phyloP scores from a whole-genome alignment of 495 filamentous ascomycete species.

The Penicillium paradoxum region DNA sequence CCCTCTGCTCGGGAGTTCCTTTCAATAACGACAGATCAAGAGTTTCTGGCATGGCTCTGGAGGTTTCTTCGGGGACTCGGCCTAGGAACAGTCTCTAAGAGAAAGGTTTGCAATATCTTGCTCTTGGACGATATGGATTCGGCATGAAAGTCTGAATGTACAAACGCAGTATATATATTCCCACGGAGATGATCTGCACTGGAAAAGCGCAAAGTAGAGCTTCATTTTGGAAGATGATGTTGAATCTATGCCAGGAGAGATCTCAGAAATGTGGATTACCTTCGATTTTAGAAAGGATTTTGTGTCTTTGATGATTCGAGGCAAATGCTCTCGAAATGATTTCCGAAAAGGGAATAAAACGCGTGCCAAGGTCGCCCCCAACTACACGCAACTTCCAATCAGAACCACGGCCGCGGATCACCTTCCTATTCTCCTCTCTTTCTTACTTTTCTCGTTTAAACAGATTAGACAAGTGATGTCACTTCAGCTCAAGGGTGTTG shows the following conservation, averaged over 20 bases:
- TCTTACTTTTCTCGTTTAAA: not conserved
- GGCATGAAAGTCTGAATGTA: too few relatives aligned
- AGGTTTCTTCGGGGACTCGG: not conserved
- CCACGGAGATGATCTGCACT: not conserved
- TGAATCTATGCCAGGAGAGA: not conserved
- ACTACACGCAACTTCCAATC: not conserved
- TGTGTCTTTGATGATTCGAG: not conserved
- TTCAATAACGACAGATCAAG: conserved; percentile 22
- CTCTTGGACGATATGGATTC: not conserved
- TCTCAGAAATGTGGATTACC: not conserved
- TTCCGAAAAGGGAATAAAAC: not conserved
- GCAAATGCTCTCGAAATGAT: not conserved
- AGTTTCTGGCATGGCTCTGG: conserved; percentile 11
- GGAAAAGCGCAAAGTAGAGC: not conserved
- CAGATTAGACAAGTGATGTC: not conserved
- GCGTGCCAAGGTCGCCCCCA: not conserved
- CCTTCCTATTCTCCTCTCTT: not conserved
- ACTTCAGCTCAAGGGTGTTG: not conserved
- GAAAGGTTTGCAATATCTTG: too few relatives aligned
- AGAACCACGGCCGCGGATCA: not conserved
- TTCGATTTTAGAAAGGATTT: not conserved
- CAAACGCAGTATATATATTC: not conserved
- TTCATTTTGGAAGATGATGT: not conserved
- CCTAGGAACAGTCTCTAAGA: not conserved
- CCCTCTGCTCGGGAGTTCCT: conserved; percentile 19